phyloP scores from a whole-genome alignment of 352 stramenopile species.

The Globisporangium cylindrosporum region DNA sequence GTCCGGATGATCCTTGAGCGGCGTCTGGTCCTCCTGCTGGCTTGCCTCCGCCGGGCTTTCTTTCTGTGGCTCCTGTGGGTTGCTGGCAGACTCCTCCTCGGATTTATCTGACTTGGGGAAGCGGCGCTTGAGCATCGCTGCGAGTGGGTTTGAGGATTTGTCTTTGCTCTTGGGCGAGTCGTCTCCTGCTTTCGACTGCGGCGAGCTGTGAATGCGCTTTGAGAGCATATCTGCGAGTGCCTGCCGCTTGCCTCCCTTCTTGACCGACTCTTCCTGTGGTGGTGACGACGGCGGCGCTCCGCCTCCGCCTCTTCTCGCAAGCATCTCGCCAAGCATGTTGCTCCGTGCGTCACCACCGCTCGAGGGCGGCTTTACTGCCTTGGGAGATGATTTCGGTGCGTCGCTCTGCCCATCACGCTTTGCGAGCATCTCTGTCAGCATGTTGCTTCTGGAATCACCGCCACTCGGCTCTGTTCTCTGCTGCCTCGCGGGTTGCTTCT shows the following conservation, averaged over 20 bases:
- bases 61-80: constrained; percentile 9
- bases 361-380: constrained; percentile 15
- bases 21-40: constrained; percentile 27
- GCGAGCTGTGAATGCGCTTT: constrained; percentile 22
- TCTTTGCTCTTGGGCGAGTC: constrained; percentile 8
- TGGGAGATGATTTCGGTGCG: neutral
- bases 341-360: constrained; percentile 15
- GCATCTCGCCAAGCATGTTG: constrained; percentile 39
- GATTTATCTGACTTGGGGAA: constrained; percentile 2
- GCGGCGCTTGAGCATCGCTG: constrained; percentile 15
- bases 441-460: neutral
- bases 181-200: neutral
- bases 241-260: constrained; percentile 21
- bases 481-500: neutral
- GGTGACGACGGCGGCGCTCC: neutral
- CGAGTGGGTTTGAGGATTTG: constrained; percentile 10
- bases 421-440: constrained; percentile 9
- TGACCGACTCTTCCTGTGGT: constrained; percentile 3
- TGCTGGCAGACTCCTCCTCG: neutral
- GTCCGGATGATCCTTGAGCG: constrained; percentile 63
- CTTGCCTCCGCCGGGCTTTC: constrained; percentile 8
- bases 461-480: neutral
- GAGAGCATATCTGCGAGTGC: constrained; percentile 43
- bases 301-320: constrained; percentile 22
- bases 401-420: constrained; percentile 6